phyloP scores from a whole-genome alignment of 495 filamentous ascomycete species.

The Penicillium daleae region DNA sequence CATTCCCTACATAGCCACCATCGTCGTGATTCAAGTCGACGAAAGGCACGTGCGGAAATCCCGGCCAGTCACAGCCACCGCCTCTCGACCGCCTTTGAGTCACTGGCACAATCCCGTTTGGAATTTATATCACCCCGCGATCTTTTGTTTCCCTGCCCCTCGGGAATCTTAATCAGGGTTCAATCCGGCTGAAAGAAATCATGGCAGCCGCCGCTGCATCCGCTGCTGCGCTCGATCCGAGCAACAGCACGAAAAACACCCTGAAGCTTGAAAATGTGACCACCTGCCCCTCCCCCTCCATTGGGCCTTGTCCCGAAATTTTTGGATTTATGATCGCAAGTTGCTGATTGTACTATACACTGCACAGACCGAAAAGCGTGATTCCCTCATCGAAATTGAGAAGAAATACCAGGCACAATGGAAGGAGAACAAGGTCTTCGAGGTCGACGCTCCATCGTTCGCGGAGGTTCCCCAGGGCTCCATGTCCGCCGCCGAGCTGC shows the following conservation, averaged over 20 bases:
- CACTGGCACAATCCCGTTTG: conserved; percentile 30
- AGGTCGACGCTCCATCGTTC: conserved; percentile 78
- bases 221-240: conserved; percentile 61
- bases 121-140: conserved; percentile 43
- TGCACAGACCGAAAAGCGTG: conserved; percentile 84
- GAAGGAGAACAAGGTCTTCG: conserved; percentile 77
- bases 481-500: conserved; percentile 71
- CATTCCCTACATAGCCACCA: neutral
- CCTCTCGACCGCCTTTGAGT: conserved; percentile 19
- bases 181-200: conserved; percentile 27
- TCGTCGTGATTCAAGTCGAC: neutral
- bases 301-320: conserved; percentile 20
- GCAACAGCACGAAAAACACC: conserved; percentile 65
- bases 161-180: conserved; percentile 33
- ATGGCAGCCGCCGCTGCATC: conserved; percentile 61
- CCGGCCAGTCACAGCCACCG: conserved; percentile 8
- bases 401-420: conserved; percentile 91
- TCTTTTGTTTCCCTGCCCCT: conserved; percentile 30
- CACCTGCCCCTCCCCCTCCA: conserved; percentile 35
- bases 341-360: conserved; percentile 22
- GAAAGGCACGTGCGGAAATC: conserved; percentile 14
- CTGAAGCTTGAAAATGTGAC: conserved; percentile 74
- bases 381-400: conserved; percentile 82
- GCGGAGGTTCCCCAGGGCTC: conserved; percentile 73
- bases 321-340: conserved; percentile 9